These are phyloP conservation scores for Parachaetomium inaequale DNA, from an alignment of 495 filamentous ascomycete genomes.

Conservation along the genomic window DNA sequence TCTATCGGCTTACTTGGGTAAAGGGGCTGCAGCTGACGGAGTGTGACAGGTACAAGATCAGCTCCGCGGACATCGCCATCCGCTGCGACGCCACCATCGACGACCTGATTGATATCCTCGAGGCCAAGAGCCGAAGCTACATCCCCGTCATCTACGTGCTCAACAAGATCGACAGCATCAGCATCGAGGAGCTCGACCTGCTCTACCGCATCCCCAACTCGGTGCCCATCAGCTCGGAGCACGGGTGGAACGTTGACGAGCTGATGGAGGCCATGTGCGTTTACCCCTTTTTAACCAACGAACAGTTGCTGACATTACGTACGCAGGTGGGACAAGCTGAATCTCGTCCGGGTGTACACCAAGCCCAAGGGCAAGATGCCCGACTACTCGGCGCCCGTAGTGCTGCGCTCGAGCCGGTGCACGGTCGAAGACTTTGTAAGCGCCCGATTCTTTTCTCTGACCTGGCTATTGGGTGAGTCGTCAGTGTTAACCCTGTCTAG, in stretches of 20 bases:
- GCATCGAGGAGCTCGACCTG: constrained; percentile 93
- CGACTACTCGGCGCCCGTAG: constrained; percentile 89
- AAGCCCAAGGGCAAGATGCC: constrained; percentile 95
- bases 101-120: constrained; percentile 92
- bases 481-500: constrained; percentile 44
- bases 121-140: constrained; percentile 92
- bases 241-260: constrained; percentile 98
- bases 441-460: constrained; percentile 23
- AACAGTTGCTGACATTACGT: constrained; percentile 34
- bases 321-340: constrained; percentile 83
- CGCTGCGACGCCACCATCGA: constrained; percentile 82
- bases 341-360: constrained; percentile 88
- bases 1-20: not conserved
- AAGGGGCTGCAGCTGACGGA: constrained; percentile 5
- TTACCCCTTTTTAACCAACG: constrained; percentile 25
- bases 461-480: constrained; percentile 6
- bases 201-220: constrained; percentile 96
- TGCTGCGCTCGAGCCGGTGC: constrained; percentile 73
- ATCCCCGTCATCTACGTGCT: constrained; percentile 97
- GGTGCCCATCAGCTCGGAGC: constrained; percentile 93
- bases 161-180: constrained; percentile 98
- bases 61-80: constrained; percentile 96
- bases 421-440: constrained; percentile 97
- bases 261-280: constrained; percentile 84
- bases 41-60: constrained; percentile 67